Evolutionary conservation across 2,329 filamentous ascomycete species (phyloP).

Genomic region (Phoma sp.): DNA sequence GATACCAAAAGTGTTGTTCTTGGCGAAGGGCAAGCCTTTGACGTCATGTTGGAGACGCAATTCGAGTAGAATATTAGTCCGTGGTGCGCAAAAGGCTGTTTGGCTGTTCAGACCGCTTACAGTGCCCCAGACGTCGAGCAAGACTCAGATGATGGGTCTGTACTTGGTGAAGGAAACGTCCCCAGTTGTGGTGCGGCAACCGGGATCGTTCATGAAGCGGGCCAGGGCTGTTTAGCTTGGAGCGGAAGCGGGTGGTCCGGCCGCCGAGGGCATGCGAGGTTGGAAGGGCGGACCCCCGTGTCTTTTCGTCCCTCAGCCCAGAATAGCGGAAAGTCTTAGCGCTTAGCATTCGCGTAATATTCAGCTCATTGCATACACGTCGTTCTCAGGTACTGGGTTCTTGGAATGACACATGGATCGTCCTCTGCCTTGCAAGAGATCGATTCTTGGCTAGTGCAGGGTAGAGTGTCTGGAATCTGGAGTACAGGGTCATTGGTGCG

Average conservation of each 20-base stretch:
- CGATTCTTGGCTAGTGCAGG: background rate
- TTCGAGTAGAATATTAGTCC: too few species aligned
- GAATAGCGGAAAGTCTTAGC: conserved; percentile 10
- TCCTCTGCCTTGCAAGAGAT: background rate
- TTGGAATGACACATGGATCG: background rate
- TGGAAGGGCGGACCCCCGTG: conserved; percentile 17
- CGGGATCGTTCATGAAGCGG: conserved; percentile 10
- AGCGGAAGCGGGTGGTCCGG: conserved; percentile 27
- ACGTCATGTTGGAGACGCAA: too few species aligned
- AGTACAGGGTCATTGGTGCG: background rate
- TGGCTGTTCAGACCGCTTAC: too few species aligned
- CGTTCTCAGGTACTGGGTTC: conserved; percentile 9
- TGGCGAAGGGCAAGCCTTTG: too few species aligned
- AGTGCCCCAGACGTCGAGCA: too few species aligned
- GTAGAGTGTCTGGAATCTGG: too few species aligned
- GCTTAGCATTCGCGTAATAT: conserved; percentile 8
- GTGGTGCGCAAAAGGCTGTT: too few species aligned
- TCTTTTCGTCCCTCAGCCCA: conserved; percentile 26
- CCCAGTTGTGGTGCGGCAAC: background rate
- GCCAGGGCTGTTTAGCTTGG: conserved; percentile 11
- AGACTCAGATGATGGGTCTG: too few species aligned
- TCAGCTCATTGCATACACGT: conserved; percentile 16
- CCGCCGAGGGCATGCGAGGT: conserved; percentile 22
- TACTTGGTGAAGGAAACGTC: too few species aligned
- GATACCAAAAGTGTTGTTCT: too few species aligned